A percentile compares a stretch with the other conserved stretches of the same genome.
Evolutionary conservation across 345 rosid genomes (phyloP).

Genomic region (Kandelia obovata): DNA sequence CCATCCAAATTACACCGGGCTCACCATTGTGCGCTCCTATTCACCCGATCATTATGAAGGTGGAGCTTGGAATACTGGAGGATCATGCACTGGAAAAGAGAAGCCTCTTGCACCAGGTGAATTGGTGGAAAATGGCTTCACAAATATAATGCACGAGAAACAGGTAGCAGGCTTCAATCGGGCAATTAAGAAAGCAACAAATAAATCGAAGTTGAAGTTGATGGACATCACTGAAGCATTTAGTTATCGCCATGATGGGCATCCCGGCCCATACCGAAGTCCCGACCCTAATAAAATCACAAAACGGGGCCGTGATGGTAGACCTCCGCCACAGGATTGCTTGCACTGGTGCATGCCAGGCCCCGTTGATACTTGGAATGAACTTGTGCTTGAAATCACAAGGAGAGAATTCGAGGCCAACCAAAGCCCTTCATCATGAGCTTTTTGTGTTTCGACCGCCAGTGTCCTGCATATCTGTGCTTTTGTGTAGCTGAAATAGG

Average conservation of each 20-base stretch:
- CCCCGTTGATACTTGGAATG: slow-evolving; percentile 95
- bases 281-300: slow-evolving; percentile 80
- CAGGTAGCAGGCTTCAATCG: slow-evolving; percentile 60
- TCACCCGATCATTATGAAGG: slow-evolving; percentile 99
- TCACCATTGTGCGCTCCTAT: slow-evolving; percentile 73
- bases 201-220: slow-evolving; percentile 49
- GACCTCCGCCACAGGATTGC: slow-evolving; percentile 95
- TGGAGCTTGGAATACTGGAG: slow-evolving; percentile 97
- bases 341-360: slow-evolving; percentile 99
- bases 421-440: slow-evolving; percentile 23
- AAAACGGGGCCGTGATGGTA: slow-evolving; percentile 70
- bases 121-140: slow-evolving; percentile 73
- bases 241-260: slow-evolving; percentile 90
- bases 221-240: slow-evolving; percentile 84
- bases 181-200: slow-evolving; percentile 39
- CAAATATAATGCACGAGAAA: slow-evolving; percentile 71
- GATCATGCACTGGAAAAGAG: slow-evolving; percentile 87
- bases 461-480: slow-evolving; percentile 1
- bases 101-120: slow-evolving; percentile 60
- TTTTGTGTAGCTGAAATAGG: slow-evolving; percentile 7
- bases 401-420: slow-evolving; percentile 60
- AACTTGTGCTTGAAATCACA: slow-evolving; percentile 71
- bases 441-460: not conserved
- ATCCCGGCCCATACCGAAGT: slow-evolving; percentile 88
- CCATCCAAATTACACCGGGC: slow-evolving; percentile 76